Evolutionary conservation across 2,329 filamentous ascomycete genomes (phyloP), one percentile per base, ranked within the genome.

Genomic region (Elsinoe fawcettii): DNA sequence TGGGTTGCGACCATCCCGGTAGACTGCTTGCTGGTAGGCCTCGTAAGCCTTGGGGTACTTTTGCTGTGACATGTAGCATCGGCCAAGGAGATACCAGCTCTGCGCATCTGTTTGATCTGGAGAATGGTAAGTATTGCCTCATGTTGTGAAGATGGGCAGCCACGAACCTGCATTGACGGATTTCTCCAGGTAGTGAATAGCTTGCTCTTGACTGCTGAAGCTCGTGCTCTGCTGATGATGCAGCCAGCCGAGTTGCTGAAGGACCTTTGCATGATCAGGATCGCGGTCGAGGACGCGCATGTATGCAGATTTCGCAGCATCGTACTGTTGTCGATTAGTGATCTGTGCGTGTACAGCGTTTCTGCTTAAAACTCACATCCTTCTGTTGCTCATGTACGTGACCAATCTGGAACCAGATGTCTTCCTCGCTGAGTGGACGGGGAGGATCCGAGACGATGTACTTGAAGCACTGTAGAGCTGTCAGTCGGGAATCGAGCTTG

Each of bases 351-450:
- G 41, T 20, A 12, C 16, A 32, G 23, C 39, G 41, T 3, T 14
- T 36, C 36, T 22, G n/a, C 5, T 27, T 20, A 43, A 8, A 16
- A 80, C 90, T 75, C 79, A 96, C 91, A 67, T 99, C 93, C 79
- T 97, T 97, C 73, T 97, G 92, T 68, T 97, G 93, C 70, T 99
- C 93, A 67, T 99, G 91, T 51, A 99, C 93, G 71, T 99, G 93
- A 23, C 93, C 93, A 68, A 99, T 97, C 73, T 99, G 93, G 77
- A 99, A 99, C 92, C 92, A 97, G 60, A 99, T 99, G 66, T 99
- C 93, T 71, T 97, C 92, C 71, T 97, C 91, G 0, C 91, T 96
- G 65, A 99, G 73, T 2, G 93, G 93, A 3, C 89, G 85, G 2
- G 93, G 93, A 25, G 93, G 92, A 55, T 95, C 91, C 64, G 83